Evolutionary conservation across 2,329 filamentous ascomycete genomes (phyloP).

Genomic region (Bipolaris bicolor): DNA sequence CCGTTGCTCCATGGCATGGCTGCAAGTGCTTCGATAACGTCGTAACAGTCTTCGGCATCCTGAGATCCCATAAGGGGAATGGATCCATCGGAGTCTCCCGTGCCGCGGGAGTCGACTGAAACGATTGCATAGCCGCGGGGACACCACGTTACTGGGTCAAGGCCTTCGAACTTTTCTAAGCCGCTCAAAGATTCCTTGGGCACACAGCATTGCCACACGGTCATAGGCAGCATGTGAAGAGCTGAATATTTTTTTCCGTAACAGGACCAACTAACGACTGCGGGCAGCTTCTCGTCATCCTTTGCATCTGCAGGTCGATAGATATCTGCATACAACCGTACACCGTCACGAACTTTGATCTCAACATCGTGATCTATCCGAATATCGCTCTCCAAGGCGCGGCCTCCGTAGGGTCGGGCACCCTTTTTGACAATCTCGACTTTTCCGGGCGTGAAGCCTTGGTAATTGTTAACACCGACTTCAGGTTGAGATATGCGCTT

Average conservation of each 20-base stretch:
- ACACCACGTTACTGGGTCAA: conserved; percentile 49
- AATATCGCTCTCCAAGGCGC: conserved; percentile 49
- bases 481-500: conserved; percentile 46
- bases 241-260: conserved; percentile 56
- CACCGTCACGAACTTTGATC: conserved; percentile 53
- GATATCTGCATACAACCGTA: conserved; percentile 53
- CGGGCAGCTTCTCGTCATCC: conserved; percentile 49
- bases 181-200: conserved; percentile 29
- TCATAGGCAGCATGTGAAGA: conserved; percentile 49
- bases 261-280: conserved; percentile 53
- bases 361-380: conserved; percentile 55
- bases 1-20: conserved; percentile 54
- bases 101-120: conserved; percentile 40
- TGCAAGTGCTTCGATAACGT: conserved; percentile 36
- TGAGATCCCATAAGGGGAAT: conserved; percentile 51
- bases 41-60: conserved; percentile 46
- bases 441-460: conserved; percentile 49
- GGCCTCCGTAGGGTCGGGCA: conserved; percentile 47
- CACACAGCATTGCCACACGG: conserved; percentile 50
- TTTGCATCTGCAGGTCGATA: conserved; percentile 49
- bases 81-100: conserved; percentile 43
- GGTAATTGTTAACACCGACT: conserved; percentile 51
- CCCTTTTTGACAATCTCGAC: conserved; percentile 50
- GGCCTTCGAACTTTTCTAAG: conserved; percentile 54
- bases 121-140: conserved; percentile 45